phyloP scores from a whole-genome alignment of 2,329 filamentous ascomycete genomes.

The Cryphonectria radicalis region DNA sequence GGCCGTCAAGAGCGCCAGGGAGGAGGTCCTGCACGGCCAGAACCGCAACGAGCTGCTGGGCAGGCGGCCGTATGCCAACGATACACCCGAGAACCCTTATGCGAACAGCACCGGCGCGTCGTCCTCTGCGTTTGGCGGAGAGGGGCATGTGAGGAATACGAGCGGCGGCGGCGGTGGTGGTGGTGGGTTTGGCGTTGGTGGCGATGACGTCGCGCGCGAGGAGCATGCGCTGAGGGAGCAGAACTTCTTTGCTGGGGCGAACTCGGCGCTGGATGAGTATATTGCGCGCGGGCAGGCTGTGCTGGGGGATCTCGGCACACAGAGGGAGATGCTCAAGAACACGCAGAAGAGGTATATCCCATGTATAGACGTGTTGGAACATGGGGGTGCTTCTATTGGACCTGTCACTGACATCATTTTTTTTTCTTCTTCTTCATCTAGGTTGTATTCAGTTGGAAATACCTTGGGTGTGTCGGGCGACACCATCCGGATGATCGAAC shows the following conservation, averaged over 20 bases:
- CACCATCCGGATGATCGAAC: conserved; percentile 95
- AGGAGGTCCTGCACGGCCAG: conserved; percentile 68
- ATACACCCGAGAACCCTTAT: conserved; percentile 90
- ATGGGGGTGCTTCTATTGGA: background rate
- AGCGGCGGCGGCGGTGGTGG: conserved; percentile 37
- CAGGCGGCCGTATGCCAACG: conserved; percentile 78
- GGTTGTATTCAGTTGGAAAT: conserved; percentile 87
- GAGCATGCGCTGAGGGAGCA: conserved; percentile 87
- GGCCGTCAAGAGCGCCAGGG: conserved; percentile 73
- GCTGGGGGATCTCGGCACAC: conserved; percentile 82
- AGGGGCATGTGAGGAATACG: conserved; percentile 47
- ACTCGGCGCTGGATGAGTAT: conserved; percentile 89
- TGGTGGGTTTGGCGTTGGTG: conserved; percentile 51
- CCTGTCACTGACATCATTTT: background rate
- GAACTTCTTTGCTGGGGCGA: conserved; percentile 80
- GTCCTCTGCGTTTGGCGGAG: conserved; percentile 32
- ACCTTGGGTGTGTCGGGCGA: conserved; percentile 92
- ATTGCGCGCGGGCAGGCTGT: conserved; percentile 90
- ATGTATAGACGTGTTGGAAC: background rate
- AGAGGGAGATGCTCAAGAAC: conserved; percentile 92
- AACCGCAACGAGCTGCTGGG: conserved; percentile 85
- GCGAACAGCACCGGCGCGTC: conserved; percentile 52
- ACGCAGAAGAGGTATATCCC: conserved; percentile 71
- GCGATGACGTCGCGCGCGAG: conserved; percentile 72
- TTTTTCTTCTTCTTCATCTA: background rate